Evolutionary conservation across 2,329 filamentous ascomycete species (phyloP), one percentile per base, ranked within the genome.

Genomic region (Aspergillus alliaceus): DNA sequence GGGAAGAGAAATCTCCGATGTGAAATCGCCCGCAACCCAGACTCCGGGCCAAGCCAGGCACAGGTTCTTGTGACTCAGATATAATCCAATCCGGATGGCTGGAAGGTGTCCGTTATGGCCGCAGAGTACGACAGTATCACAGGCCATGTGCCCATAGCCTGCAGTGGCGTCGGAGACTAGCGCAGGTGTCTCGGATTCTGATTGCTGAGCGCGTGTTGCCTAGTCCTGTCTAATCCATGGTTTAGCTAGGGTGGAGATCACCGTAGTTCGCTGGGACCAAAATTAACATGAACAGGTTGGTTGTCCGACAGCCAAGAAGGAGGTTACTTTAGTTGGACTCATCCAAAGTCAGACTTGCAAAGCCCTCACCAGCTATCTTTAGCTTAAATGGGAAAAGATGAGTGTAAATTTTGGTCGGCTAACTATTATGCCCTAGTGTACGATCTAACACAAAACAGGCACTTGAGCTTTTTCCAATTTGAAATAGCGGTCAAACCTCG

Each of bases 111-210:
- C 40, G 29, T 24, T 42, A 44, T 44, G 34, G 29, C 27, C 32
- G 25, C 27, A 48, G 15, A 48, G 18, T 48, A 27, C 27, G 25
- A 32, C 44, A 48, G 44, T 48, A 18, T 53, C 40, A 46, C 51
- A 47, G 31, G 18, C 51, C 51, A 53, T 46, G 51, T 53, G 51
- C 34, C 27, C 5, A 14, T n/a, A 25, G 40, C 24, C 22, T 47
- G 39, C 55, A 49, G 50, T 57, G 55, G 55, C 50, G 55, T 48
- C 44, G 32, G 55, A 57, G 42, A 49, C 55, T 54, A 57, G 44
- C 25, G 46, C 51, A 25, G 37, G 32, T 54, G 51, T 54, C 46
- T 57, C 46, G 35, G 35, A 49, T 32, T 40, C 39, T 51, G 40
- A 58, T 58, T 51, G 47, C 47, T 55, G 32, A 34, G 29, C 14